phyloP scores from a whole-genome alignment of 2,329 filamentous ascomycete species.

The Sporothrix protearum region DNA sequence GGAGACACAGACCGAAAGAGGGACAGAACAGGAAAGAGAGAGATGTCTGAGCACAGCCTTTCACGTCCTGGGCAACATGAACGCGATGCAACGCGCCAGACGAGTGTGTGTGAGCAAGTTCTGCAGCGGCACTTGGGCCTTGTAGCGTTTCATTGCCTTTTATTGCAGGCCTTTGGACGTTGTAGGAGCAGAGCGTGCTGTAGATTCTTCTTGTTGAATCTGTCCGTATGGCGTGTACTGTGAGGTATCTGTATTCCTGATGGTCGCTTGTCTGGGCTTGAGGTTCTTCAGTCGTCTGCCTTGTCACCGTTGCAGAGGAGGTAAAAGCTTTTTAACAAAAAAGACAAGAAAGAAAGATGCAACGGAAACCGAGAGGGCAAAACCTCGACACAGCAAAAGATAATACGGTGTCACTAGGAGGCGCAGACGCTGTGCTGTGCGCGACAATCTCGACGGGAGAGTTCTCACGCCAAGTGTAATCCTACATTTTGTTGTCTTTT shows the following conservation, averaged over 20 bases:
- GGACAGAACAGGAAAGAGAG: not conserved
- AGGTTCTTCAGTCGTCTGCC: not conserved
- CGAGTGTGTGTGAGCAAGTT: not conserved
- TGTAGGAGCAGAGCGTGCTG: not conserved
- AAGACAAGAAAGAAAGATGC: not conserved
- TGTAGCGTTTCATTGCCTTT: not conserved
- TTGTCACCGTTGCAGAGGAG: not conserved
- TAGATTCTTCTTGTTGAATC: not conserved
- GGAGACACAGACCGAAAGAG: not conserved
- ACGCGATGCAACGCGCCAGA: constrained; percentile 1
- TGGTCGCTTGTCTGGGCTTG: not conserved
- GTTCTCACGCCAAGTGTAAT: not conserved
- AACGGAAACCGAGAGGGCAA: not conserved
- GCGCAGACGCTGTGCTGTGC: not conserved
- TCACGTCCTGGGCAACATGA: not conserved
- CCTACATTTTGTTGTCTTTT: not conserved
- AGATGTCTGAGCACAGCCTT: constrained; percentile 6
- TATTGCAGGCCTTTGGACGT: not conserved
- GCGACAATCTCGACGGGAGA: not conserved
- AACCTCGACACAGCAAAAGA: not conserved
- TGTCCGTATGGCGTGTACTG: not conserved
- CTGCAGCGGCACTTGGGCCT: not conserved
- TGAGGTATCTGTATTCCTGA: not conserved
- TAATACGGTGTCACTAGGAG: not conserved
- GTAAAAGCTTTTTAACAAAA: not conserved